Evolutionary conservation across 208 protist genomes (phyloP).

Genomic region (Trypanosoma congolense): DNA sequence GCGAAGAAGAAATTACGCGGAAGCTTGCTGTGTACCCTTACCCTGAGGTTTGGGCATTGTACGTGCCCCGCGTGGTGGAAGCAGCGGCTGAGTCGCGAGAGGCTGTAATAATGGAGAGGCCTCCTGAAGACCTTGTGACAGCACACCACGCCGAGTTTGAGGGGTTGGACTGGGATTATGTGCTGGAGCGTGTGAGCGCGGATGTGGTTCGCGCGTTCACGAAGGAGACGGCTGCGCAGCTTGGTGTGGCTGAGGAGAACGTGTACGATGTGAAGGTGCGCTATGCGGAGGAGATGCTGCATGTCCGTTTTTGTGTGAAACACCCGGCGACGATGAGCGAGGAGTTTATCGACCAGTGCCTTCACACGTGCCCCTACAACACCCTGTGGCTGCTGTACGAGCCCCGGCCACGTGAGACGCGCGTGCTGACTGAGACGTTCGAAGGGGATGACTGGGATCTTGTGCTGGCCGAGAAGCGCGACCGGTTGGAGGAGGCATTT

Average conservation of each 20-base stretch:
- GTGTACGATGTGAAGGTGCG: too few relatives aligned
- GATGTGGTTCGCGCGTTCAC: too few relatives aligned
- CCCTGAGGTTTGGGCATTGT: background rate
- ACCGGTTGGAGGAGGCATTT: conserved; percentile 1
- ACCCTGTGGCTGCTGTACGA: conserved; percentile 4
- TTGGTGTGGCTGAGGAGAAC: too few relatives aligned
- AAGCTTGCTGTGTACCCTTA: conserved; percentile 13
- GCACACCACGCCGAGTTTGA: conserved; percentile 46
- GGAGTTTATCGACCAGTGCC: conserved; percentile 1
- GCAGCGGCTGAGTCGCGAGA: too few relatives aligned
- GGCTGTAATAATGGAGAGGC: background rate
- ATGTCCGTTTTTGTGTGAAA: background rate
- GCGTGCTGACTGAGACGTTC: background rate
- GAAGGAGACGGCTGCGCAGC: too few relatives aligned
- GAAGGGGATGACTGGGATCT: conserved; percentile 5
- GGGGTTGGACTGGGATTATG: too few relatives aligned
- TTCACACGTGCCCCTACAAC: background rate
- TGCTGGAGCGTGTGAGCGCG: too few relatives aligned
- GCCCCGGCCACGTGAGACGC: background rate
- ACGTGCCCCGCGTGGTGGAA: conserved; percentile 6
- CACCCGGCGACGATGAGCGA: background rate
- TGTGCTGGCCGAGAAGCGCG: background rate
- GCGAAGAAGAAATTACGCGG: background rate
- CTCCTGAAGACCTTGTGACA: conserved; percentile 12
- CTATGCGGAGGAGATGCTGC: background rate